phyloP scores from a whole-genome alignment of 257 asterid genomes.

The Fraxinus cuspidata region DNA sequence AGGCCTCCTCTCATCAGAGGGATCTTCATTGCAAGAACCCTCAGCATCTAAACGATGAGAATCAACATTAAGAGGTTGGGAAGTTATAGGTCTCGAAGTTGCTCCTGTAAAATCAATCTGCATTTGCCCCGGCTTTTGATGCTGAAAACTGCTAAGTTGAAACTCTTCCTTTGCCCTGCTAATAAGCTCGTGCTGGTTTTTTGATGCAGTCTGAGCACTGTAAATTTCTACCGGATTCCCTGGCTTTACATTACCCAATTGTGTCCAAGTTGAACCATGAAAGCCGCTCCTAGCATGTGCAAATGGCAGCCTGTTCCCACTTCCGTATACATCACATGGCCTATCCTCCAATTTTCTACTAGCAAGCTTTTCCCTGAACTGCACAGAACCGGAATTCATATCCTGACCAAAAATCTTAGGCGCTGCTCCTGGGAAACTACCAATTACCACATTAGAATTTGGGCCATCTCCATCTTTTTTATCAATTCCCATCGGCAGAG shows the following conservation, averaged over 20 bases:
- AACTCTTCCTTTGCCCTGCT: conserved; percentile 46
- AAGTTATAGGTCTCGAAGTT: conserved; percentile 39
- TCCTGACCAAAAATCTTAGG: conserved; percentile 70
- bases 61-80: conserved; percentile 44
- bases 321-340: conserved; percentile 32
- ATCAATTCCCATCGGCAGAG: conserved; percentile 32
- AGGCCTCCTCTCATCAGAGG: conserved; percentile 63
- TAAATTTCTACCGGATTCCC: conserved; percentile 38
- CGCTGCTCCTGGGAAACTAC: conserved; percentile 31
- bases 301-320: conserved; percentile 41
- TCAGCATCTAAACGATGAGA: conserved; percentile 71
- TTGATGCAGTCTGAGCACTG: conserved; percentile 38
- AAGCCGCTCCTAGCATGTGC: conserved; percentile 44
- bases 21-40: conserved; percentile 56
- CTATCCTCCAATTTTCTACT: conserved; percentile 42
- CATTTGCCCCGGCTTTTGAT: conserved; percentile 58
- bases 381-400: conserved; percentile 34
- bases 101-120: conserved; percentile 74
- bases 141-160: conserved; percentile 40
- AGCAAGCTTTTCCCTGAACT: conserved; percentile 38
- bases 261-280: conserved; percentile 47
- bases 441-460: conserved; percentile 25
- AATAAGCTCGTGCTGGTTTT: conserved; percentile 34
- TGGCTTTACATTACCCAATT: conserved; percentile 42
- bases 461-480: conserved; percentile 29